Conservation (phyloP, 164 flowering plant species). For the Brasenia schreberi region DNA sequence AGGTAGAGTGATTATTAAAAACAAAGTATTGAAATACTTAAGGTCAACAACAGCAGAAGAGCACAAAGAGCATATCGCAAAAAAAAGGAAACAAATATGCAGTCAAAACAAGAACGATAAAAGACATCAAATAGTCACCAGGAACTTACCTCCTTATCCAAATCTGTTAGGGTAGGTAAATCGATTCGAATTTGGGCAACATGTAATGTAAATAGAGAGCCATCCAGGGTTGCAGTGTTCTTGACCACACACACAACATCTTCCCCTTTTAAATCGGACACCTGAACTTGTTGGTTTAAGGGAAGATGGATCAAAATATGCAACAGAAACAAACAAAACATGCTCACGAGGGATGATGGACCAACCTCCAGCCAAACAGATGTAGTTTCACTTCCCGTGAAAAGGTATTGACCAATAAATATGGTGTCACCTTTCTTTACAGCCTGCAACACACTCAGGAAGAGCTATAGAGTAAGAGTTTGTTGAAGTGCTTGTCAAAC, state of each 20-base stretch:
- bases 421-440: slow-evolving; percentile 74
- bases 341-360: background rate
- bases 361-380: slow-evolving; percentile 19
- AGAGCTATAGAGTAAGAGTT: no score
- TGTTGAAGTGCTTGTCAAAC: no score
- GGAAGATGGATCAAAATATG: background rate
- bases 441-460: slow-evolving; percentile 20
- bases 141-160: slow-evolving; percentile 60
- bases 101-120: background rate
- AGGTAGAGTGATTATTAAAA: no score
- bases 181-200: slow-evolving; percentile 66
- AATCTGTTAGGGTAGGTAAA: slow-evolving; percentile 71
- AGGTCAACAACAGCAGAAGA: background rate
- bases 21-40: background rate
- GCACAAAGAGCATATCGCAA: background rate
- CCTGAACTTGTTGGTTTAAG: slow-evolving; percentile 24
- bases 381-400: slow-evolving; percentile 95
- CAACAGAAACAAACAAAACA: background rate
- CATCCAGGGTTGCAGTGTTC: slow-evolving; percentile 68
- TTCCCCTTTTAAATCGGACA: slow-evolving; percentile 50
- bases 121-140: background rate
- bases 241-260: slow-evolving; percentile 69
- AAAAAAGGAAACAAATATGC: no score
- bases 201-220: slow-evolving; percentile 70
- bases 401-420: slow-evolving; percentile 46